Conservation (phyloP, 345 rosid genomes). For the Microcos paniculata region DNA sequence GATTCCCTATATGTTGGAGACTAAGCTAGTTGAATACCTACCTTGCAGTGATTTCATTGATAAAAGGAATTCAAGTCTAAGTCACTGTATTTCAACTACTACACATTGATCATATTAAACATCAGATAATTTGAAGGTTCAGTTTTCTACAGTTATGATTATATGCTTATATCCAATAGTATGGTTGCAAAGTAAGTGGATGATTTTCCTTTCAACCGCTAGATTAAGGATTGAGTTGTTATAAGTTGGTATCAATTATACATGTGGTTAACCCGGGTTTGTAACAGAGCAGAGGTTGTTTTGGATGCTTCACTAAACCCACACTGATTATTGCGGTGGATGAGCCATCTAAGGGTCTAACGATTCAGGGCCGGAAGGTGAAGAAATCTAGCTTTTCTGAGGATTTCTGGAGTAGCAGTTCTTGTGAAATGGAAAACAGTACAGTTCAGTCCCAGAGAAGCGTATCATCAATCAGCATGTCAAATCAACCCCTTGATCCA, state of each 20-base stretch:
- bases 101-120: neutral
- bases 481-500: conserved; percentile 42
- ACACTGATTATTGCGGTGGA: conserved; percentile 42
- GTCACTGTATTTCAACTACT: neutral
- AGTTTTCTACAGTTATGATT: neutral
- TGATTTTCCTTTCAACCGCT: neutral
- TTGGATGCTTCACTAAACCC: conserved; percentile 68
- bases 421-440: conserved; percentile 57
- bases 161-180: neutral
- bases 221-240: neutral
- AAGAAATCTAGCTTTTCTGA: conserved; percentile 48
- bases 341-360: conserved; percentile 52
- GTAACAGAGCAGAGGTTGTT: conserved; percentile 97
- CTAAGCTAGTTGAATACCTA: neutral
- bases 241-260: conserved; percentile 29
- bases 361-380: conserved; percentile 38
- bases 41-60: neutral
- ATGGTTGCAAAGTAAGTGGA: neutral
- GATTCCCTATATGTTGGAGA: neutral
- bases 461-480: conserved; percentile 46
- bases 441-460: conserved; percentile 54
- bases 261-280: conserved; percentile 47
- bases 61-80: neutral
- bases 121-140: neutral
- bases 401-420: conserved; percentile 58